Percentiles rank a stretch among this genome's conserved stretches.
Evolutionary conservation across 768 basidiomycete species (phyloP).

Genomic region (Tricholomella constricta): DNA sequence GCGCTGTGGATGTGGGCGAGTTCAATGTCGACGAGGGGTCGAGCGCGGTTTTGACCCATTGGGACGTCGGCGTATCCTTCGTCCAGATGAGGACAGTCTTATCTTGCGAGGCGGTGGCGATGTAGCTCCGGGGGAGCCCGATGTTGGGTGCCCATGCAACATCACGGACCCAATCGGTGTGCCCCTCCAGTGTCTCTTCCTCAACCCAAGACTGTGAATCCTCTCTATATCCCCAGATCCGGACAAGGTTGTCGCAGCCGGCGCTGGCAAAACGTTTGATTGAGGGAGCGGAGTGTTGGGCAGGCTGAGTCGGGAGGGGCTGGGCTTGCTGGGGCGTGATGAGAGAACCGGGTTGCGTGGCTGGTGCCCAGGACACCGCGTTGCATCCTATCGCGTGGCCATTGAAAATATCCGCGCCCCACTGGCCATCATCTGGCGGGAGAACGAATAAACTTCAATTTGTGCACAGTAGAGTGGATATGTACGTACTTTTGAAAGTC

Average conservation of each 20-base stretch:
- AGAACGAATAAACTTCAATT: background rate
- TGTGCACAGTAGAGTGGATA: background rate
- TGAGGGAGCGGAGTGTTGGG: conserved; percentile 45
- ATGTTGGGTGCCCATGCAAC: conserved; percentile 99
- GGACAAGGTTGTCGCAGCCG: conserved; percentile 94
- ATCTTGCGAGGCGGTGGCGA: conserved; percentile 95
- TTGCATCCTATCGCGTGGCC: conserved; percentile 97
- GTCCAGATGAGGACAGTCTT: conserved; percentile 92
- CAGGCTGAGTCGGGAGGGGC: conserved; percentile 47
- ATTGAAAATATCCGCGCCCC: conserved; percentile 93
- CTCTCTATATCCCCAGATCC: conserved; percentile 91
- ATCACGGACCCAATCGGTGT: conserved; percentile 97
- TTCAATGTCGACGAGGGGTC: conserved; percentile 64
- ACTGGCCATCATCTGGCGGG: conserved; percentile 90
- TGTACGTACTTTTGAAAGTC: conserved; percentile 84
- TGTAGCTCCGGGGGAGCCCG: conserved; percentile 90
- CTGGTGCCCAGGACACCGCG: conserved; percentile 97
- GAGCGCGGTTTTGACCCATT: conserved; percentile 81
- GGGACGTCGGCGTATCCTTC: conserved; percentile 69
- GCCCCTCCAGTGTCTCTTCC: conserved; percentile 88
- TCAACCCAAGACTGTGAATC: conserved; percentile 88
- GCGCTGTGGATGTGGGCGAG: conserved; percentile 43
- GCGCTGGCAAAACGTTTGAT: conserved; percentile 94
- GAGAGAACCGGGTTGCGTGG: conserved; percentile 82
- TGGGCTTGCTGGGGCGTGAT: conserved; percentile 65